Base-by-base conservation (phyloP, 2,329 filamentous ascomycete genomes). In the Curvularia sp. region DNA sequence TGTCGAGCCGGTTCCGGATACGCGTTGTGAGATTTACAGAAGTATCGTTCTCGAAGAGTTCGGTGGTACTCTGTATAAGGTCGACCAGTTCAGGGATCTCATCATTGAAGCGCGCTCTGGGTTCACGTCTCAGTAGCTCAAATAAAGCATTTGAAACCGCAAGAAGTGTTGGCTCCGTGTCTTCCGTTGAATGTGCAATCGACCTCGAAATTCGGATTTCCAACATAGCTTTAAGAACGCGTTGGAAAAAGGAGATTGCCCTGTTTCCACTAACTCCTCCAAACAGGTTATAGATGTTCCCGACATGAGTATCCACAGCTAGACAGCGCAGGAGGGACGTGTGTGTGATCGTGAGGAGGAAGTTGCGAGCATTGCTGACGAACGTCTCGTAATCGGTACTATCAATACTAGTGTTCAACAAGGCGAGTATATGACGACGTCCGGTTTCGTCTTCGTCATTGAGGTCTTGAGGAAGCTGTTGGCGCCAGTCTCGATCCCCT, bases 251-350 rank as follows among this genome's bases (percentile, higher is more conserved):
- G 8, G 66, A 55, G 32, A 78, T 52, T 8, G 67, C 75, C 34
- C 69, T 60, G 2, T 57, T 65, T 12, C 74, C 74, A 47, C 72
- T 69, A 13, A 60, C 64, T 9, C 76, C 74, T 46, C 69, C 63
- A 25, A 79, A 67, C 57, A 74, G 76, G 10, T 72, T 77, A 58
- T 78, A 78, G 5, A 79, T 42, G 7, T 48, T 55, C 12, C 73
- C 72, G 6, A 79, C 70, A 30, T 62, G 68, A 2, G 72, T 77
- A 55, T 79, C 74, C 1, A 77, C 60, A 3, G 75, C 67, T 9
- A 78, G 65, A 46, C 71, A 75, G 30, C 76, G 68, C 12, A 79
- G 51, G 15, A 78, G 49, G 3, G 70, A 60, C 6, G 63, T 45
- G 57, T 79, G 75, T 1, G 77, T 75, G 1, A 79, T 68, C 1